Base-by-base conservation (phyloP, 2,329 filamentous ascomycete species). In the Microsporum ferrugineum region DNA sequence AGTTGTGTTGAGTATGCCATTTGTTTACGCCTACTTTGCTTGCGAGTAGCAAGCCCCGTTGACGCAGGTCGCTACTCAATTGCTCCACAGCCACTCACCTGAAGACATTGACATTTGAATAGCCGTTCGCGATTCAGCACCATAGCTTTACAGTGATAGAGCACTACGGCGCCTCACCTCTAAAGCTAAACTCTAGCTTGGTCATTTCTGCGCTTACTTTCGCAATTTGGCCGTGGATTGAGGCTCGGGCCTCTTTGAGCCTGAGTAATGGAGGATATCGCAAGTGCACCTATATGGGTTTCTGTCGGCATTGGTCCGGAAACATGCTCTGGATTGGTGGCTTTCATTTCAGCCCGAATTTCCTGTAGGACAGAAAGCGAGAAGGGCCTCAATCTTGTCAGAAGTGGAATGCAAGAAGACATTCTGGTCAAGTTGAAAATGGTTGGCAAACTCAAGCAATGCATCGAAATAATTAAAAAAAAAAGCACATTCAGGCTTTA, bases 271-370 rank as follows among this genome's bases (percentile, higher is more conserved):
- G 38, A 39, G 8, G 5, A 39, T 7, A 39, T 39, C 38, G 3
- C 38, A 39, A 39, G 14, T 6, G 38, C 38, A 12, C 8, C 8
- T 31, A 14, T 29, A 31, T 29, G 27, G 27, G 8, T 3, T 51
- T 27, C 8, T n/a, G 23, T 31, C 12, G 27, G 10, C 45, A n/a
- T 29, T 2, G 14, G 14, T 29, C 45, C 27, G 23, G 5, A 5
- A 47, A 23, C 14, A 47, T 47, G 38, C 14, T 5, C n/a, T 29
- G 51, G 51, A 36, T 55, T 55, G 51, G 51, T 23, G 27, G 29
- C 51, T 55, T 55, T n/a, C 33, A 34, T 55, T 55, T n/a, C 51
- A 55, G 51, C 31, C 51, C 17, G 31, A 31, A n/a, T 55, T 55
- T 14, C 45, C 51, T 36, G 51, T 55, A 38, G 27, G 51, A 55